Conservation (phyloP, 805 yeast genomes). For the Starmerella cellae region DNA sequence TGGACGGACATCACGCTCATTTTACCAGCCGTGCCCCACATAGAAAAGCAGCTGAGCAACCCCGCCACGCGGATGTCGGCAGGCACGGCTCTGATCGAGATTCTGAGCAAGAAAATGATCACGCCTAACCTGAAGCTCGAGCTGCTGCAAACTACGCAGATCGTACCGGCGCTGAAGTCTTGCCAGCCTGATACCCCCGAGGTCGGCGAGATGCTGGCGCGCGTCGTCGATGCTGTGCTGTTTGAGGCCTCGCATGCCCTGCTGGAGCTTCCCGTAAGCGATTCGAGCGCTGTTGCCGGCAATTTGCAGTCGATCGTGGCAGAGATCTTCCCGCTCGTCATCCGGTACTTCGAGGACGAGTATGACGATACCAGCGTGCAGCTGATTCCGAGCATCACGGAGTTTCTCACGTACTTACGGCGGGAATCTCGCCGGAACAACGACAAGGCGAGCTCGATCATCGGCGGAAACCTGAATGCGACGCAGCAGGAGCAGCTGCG, state of each 20-base stretch:
- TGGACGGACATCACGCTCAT: conserved; percentile 84
- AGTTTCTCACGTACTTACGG: conserved; percentile 54
- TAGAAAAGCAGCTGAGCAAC: conserved; percentile 45
- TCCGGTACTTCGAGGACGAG: conserved; percentile 61
- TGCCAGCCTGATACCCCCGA: conserved; percentile 36
- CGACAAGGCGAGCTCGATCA: conserved; percentile 25
- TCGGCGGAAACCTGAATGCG: conserved; percentile 25
- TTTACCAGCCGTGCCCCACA: conserved; percentile 38
- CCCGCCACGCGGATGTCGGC: conserved; percentile 40
- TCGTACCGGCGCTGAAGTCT: conserved; percentile 38
- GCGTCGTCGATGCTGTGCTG: conserved; percentile 59
- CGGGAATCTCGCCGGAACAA: conserved; percentile 34
- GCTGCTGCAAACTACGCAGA: conserved; percentile 52
- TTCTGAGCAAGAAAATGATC: conserved; percentile 60
- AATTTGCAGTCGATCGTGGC: conserved; percentile 35
- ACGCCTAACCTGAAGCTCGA: conserved; percentile 56
- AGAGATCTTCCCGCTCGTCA: conserved; percentile 56
- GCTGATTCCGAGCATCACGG: conserved; percentile 68
- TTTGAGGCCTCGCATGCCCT: conserved; percentile 43
- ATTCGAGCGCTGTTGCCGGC: neutral
- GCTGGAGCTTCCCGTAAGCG: conserved; percentile 11
- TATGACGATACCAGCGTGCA: conserved; percentile 81
- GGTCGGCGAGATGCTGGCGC: conserved; percentile 64
- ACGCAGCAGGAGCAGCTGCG: conserved; percentile 26
- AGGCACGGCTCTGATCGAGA: conserved; percentile 43